Evolutionary conservation across 78 protist species (phyloP), one percentile per base, ranked within the genome.

Genomic region (Salpingoeca rosetta): DNA sequence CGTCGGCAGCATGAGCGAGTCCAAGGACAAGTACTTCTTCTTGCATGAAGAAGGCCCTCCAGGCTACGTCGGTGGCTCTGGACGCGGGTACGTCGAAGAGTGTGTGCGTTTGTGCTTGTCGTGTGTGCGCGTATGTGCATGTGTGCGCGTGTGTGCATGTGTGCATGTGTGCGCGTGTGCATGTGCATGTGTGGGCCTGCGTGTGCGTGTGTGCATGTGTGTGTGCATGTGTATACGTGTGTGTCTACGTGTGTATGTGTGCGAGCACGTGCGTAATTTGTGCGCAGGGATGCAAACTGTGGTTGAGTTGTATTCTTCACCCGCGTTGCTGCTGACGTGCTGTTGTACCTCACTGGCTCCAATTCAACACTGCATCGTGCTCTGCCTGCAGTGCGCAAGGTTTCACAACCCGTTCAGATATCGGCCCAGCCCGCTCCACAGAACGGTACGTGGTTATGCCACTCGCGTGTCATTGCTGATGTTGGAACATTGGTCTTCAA

Each of bases 401-500:
- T 39, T 96, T 96, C 90, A 95, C 97, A 26, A 95, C 98, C 1
- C 91, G 98, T n/a, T 86, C 93, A 2, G 98, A 95, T 56, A 93
- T 96, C 51, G 98, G 98, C 28, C 85, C 93, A 0, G 94, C 92
- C 31, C 85, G 90, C 3, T 76, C 2, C 36, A 79, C 85, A 37
- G 42, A 7, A 0, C 80, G 65, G 7, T 25, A 26, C n/a, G n/a
- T n/a, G 2, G 39, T 37, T 3, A 39, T 39, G 42, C 27, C 7
- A 76, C 38, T 3, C 44, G 43, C 44, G 38, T 28, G 22, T 41
- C n/a, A 3, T 26, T 41, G 11, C 41, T 74, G 10, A 24, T 77
- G 44, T 31, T 7, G 7, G 41, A 24, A 36, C 22, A 12, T 3
- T 76, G 44, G 37, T 31, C 37, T 25, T 3, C 79, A 7, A 2